Evolutionary conservation across 257 asterid species (phyloP), one percentile per base, ranked within the genome.

Genomic region (Cinchona pubescens): DNA sequence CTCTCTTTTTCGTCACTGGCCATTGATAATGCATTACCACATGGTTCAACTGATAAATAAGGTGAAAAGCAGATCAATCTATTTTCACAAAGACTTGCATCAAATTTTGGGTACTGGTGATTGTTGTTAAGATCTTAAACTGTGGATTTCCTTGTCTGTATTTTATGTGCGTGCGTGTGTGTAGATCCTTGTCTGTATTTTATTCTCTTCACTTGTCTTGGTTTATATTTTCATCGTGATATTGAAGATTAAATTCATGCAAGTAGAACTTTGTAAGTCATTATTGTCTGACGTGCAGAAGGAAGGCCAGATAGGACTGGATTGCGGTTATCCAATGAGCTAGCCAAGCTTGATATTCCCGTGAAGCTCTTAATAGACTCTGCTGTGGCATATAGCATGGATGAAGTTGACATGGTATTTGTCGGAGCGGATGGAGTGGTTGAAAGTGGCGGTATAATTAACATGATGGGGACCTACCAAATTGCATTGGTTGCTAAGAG

Each of bases 381-480:
- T 80, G 97, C 97, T 23, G 97, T 88, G 83, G 98, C 98, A 58
- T 92, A 94, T 76, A 89, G 86, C 87, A 94, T 92, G 96, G 97
- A 90, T 80, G 97, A 92, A 80, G 90, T 94, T 53, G 97, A 94
- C 87, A 94, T 94, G 97, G 96, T 94, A 56, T 83, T 94, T 25
- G 92, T 94, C 8, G 98, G 98, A 73, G 98, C 98, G 11, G 98
- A 94, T 66, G 98, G 97, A 30, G 97, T 94, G 53, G 97, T 90
- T 21, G 97, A 92, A 83, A 94, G 96, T 74, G 98, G 98, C 48
- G 98, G 98, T 34, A 86, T 94, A 75, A 92, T 94, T 72, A 94
- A 94, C 84, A 92, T 90, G 98, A 94, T 94, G 93, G 98, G 98
- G 6, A 94, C 98, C 37, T 94, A 94, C 84, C 98, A 94, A 85